phyloP scores from a whole-genome alignment of 352 stramenopile genomes.

The Phytophthora idaei region DNA sequence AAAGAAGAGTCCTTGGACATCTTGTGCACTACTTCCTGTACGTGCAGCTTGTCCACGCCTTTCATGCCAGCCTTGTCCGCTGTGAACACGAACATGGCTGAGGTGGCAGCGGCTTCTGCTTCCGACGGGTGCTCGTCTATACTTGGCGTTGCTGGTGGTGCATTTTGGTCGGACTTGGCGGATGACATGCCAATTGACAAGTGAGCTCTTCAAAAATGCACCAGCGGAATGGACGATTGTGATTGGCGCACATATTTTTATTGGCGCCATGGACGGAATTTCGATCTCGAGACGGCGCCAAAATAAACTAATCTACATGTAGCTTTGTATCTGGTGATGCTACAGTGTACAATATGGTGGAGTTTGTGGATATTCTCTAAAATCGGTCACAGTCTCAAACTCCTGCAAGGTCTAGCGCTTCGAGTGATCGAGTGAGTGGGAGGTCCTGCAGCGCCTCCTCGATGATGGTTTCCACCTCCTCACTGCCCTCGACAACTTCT shows the following conservation, averaged over 20 bases:
- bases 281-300: slow-evolving; percentile 28
- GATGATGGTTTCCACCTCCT: slow-evolving; percentile 64
- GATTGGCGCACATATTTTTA: slow-evolving; percentile 10
- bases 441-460: slow-evolving; percentile 76
- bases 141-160: not conserved
- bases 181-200: slow-evolving; percentile 35
- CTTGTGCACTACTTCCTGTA: slow-evolving; percentile 94
- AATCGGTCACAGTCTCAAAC: slow-evolving; percentile 37
- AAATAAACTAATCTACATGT: not conserved
- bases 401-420: slow-evolving; percentile 77
- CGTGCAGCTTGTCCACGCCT: slow-evolving; percentile 85
- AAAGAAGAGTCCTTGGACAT: slow-evolving; percentile 94
- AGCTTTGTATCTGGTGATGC: slow-evolving; percentile 2
- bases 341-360: not conserved
- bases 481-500: slow-evolving; percentile 51
- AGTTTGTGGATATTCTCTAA: slow-evolving; percentile 13
- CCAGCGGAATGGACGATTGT: slow-evolving; percentile 14
- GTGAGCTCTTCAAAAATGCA: slow-evolving; percentile 23
- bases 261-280: slow-evolving; percentile 16
- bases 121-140: not conserved
- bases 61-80: slow-evolving; percentile 90
- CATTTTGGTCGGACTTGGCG: slow-evolving; percentile 9
- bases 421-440: slow-evolving; percentile 72
- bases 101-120: slow-evolving; percentile 16
- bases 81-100: slow-evolving; percentile 85